Conservation (phyloP, 305 asterid species). For the Fraxinus nigra region DNA sequence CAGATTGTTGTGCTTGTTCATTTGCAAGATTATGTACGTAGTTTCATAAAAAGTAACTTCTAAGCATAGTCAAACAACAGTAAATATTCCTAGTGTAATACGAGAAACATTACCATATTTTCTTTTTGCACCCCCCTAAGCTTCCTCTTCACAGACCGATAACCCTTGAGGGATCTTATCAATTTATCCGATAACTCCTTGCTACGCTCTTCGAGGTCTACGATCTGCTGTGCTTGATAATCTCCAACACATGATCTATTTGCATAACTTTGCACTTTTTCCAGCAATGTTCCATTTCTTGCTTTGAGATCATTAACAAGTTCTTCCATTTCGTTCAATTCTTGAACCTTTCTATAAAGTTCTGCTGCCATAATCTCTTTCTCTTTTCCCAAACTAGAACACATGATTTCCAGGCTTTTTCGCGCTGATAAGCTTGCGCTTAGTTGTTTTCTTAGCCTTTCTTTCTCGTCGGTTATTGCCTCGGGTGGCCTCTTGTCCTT, state of each 20-base stretch:
- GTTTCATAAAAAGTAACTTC: background rate
- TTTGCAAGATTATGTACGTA: background rate
- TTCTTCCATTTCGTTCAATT: constrained; percentile 57
- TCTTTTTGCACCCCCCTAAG: constrained; percentile 50
- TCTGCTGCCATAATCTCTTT: constrained; percentile 70
- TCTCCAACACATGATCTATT: background rate
- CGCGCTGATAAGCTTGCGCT: constrained; percentile 51
- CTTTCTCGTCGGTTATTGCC: constrained; percentile 43
- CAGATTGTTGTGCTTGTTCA: background rate
- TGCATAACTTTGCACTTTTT: constrained; percentile 42
- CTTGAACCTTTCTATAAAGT: constrained; percentile 52
- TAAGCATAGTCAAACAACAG: background rate
- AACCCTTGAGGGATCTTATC: constrained; percentile 50
- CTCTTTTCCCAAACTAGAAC: constrained; percentile 71
- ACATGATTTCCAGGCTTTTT: constrained; percentile 64
- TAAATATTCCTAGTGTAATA: background rate
- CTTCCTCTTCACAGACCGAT: constrained; percentile 58
- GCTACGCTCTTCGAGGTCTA: constrained; percentile 57
- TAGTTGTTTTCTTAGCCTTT: constrained; percentile 50
- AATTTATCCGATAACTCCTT: constrained; percentile 56
- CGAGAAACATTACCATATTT: constrained; percentile 19
- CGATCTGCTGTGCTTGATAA: constrained; percentile 31
- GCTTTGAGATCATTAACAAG: constrained; percentile 47
- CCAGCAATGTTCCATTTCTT: constrained; percentile 44
- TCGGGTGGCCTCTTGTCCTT: constrained; percentile 33